These are phyloP conservation scores for Cercophora scortea DNA, from an alignment of 495 filamentous ascomycete species.

Conservation along the genomic window DNA sequence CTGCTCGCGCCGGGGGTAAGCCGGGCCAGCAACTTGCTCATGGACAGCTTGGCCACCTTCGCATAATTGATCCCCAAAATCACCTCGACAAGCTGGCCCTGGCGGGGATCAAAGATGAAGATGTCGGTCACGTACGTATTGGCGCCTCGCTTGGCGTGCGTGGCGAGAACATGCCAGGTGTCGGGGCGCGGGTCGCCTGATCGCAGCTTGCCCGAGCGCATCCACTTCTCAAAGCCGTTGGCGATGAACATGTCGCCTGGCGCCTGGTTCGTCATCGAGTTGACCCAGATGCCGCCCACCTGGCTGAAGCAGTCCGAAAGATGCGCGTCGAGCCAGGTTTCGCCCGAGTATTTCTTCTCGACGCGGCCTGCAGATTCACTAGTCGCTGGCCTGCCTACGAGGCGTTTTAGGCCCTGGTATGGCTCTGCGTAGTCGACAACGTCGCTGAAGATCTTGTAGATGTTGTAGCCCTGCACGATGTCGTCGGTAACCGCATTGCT, in stretches of 20 bases:
- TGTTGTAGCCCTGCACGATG: not conserved
- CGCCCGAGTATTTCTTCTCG: conserved; percentile 9
- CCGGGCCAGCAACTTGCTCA: not conserved
- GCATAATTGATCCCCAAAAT: conserved; percentile 29
- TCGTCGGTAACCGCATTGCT: too few species aligned
- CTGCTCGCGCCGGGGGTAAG: not conserved
- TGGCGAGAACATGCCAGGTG: not conserved
- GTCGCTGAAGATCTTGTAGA: conserved; percentile 11
- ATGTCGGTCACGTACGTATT: conserved; percentile 33
- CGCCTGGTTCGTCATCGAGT: not conserved
- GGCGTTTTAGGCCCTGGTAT: conserved; percentile 35
- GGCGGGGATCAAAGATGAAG: conserved; percentile 37
- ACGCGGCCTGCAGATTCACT: not conserved
- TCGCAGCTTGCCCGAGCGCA: not conserved
- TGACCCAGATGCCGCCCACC: conserved; percentile 37
- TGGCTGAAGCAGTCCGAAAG: conserved; percentile 32
- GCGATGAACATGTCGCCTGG: too few species aligned
- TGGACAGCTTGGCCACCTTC: not conserved
- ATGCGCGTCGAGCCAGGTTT: not conserved
- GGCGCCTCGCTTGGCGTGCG: conserved; percentile 1
- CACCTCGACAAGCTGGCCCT: conserved; percentile 30
- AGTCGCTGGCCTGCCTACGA: conserved; percentile 15
- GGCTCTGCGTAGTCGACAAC: conserved; percentile 12
- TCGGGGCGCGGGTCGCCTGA: not conserved
- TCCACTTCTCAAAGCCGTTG: too few species aligned